Conservation (phyloP, 495 filamentous ascomycete species). For the Aspergillus incahuasiensis region DNA sequence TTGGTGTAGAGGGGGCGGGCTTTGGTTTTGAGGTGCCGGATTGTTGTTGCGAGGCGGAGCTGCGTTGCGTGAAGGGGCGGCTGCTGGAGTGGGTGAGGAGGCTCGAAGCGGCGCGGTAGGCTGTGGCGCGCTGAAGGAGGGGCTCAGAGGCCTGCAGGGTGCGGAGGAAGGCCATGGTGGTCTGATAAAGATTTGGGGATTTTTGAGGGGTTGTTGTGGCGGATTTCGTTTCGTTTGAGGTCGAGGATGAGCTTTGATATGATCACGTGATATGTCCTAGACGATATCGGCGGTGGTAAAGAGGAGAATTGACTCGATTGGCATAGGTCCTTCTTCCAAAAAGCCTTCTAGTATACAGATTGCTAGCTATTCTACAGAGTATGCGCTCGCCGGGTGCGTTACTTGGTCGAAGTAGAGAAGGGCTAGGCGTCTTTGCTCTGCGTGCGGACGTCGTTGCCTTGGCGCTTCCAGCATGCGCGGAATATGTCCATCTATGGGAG, state of each 20-base stretch:
- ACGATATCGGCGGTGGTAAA: neutral
- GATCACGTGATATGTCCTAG: slow-evolving; percentile 15
- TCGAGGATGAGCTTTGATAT: neutral
- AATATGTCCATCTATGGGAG: slow-evolving; percentile 80
- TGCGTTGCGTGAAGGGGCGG: slow-evolving; percentile 6
- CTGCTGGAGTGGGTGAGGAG: neutral
- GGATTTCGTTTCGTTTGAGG: slow-evolving; percentile 7
- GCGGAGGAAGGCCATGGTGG: slow-evolving; percentile 9
- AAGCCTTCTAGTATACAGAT: too few species aligned
- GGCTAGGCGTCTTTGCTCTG: slow-evolving; percentile 57
- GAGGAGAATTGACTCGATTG: neutral
- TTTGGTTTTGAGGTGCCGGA: slow-evolving; percentile 10
- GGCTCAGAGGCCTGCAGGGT: slow-evolving; percentile 10
- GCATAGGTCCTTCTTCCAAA: too few species aligned
- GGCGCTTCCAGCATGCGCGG: slow-evolving; percentile 84
- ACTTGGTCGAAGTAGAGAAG: neutral
- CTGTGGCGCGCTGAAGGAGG: slow-evolving; percentile 2
- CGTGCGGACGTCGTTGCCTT: slow-evolving; percentile 84
- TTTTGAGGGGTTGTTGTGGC: neutral
- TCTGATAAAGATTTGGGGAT: neutral
- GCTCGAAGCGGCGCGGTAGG: slow-evolving; percentile 15
- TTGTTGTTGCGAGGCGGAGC: neutral
- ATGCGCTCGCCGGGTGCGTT: neutral
- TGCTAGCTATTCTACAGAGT: slow-evolving; percentile 11
- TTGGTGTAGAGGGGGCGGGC: slow-evolving; percentile 1